Evolutionary conservation across 2,329 filamentous ascomycete genomes (phyloP).

Genomic region (Berkeleyomyces rouxiae): DNA sequence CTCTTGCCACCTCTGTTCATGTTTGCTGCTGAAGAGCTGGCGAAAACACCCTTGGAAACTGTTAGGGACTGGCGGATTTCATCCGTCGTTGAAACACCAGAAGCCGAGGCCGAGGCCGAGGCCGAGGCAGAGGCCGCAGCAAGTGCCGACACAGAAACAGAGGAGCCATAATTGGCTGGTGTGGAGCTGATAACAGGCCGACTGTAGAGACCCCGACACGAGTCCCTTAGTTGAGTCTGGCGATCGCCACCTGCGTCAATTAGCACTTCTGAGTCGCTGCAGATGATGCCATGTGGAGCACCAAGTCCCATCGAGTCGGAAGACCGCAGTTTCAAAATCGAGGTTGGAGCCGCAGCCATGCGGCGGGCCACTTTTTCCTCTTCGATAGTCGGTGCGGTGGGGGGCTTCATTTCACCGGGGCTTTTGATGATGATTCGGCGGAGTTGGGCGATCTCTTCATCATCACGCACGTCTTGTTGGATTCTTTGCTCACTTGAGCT

Average conservation of each 20-base stretch:
- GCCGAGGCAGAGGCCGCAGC: not conserved
- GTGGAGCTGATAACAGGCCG: slow-evolving; percentile 17
- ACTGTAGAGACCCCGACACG: slow-evolving; percentile 16
- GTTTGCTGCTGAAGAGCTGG: not conserved
- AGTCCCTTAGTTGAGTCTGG: not conserved
- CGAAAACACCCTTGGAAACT: not conserved
- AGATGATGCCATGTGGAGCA: not conserved
- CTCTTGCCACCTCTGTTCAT: not conserved
- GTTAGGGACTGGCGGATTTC: slow-evolving; percentile 9
- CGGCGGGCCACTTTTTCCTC: slow-evolving; percentile 24
- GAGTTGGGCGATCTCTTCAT: not conserved
- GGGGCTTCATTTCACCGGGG: not conserved
- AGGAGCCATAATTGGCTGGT: not conserved
- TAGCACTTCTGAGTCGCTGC: not conserved
- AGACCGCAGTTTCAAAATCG: slow-evolving; percentile 22
- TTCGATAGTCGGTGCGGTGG: slow-evolving; percentile 20
- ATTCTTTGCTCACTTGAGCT: not conserved
- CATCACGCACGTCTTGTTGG: not conserved
- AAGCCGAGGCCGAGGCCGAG: not conserved
- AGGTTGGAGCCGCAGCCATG: slow-evolving; percentile 18
- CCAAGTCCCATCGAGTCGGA: not conserved
- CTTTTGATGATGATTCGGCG: slow-evolving; percentile 18
- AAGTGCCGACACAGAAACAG: not conserved
- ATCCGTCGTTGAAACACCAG: slow-evolving; percentile 8
- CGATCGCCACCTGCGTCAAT: slow-evolving; percentile 11